Base-by-base conservation (phyloP, 495 filamentous ascomycete species). In the Penicillium steckii region DNA sequence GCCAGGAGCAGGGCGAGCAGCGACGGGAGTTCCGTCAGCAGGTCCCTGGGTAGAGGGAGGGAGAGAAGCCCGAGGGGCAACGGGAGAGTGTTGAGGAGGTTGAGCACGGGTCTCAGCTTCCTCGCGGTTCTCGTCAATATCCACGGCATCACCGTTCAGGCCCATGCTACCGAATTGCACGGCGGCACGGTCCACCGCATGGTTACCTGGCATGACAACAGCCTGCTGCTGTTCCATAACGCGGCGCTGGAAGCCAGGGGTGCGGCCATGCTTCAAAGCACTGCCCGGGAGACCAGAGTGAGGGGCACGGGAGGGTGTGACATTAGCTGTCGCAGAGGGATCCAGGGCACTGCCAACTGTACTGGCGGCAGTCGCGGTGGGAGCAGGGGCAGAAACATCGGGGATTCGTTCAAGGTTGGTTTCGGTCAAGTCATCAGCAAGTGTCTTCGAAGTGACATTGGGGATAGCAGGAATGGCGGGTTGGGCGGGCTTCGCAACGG, bases 161-260 rank as follows among this genome's bases (percentile, higher is more conserved):
- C 88, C 93, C 80, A 99, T 89, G 64, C 90, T 95, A 45, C 94
- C 94, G 69, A 99, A 99, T 65, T 97, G 95, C 35, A 99, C 90
- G n/a, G 91, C 87, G 43, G 92, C 82, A 46, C 90, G 85, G 65
- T 96, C 91, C 8, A 98, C 89, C 32, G 91, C 91, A 60, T 95
- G 91, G 70, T 97, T 96, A n/a, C 90, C 91, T 25, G 94, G 94
- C 94, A 99, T 97, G 44, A 96, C 89, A 29, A 99, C 94, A 15
- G 92, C 90, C 68, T 99, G 95, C 64, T 93, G 91, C 62, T 99
- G 94, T 55, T 97, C 91, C 60, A 95, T 79, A 35, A 96, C 80
- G 55, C 89, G 85, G 23, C 92, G 85, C 64, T 92, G 85, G 62
- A 85, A 88, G 59, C 85, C 89, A 25, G 90, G 80, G 23, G 85